A percentile compares a stretch with the other conserved stretches of the same genome.
Evolutionary conservation across 495 filamentous ascomycete genomes (phyloP).

Genomic region (Achaetomiella virescens): DNA sequence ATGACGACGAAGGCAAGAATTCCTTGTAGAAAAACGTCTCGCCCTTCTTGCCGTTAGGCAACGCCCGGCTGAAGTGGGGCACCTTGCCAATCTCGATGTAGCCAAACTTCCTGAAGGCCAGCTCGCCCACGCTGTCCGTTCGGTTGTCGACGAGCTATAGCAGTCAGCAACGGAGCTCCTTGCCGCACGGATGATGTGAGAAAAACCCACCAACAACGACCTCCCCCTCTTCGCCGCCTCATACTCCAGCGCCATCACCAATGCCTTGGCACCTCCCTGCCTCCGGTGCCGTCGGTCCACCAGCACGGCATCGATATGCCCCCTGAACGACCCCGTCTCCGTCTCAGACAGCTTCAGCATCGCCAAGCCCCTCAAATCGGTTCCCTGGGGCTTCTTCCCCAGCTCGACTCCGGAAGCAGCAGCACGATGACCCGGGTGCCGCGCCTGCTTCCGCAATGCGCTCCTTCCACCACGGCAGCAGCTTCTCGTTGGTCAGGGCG

Average conservation of each 20-base stretch:
- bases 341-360: slow-evolving; percentile 31
- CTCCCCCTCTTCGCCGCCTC: slow-evolving; percentile 31
- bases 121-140: slow-evolving; percentile 31
- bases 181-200: background rate
- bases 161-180: background rate
- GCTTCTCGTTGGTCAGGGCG: slow-evolving; percentile 35
- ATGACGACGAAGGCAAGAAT: slow-evolving; percentile 8
- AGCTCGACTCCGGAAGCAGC: slow-evolving; percentile 24
- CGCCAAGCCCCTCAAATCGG: slow-evolving; percentile 33
- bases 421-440: slow-evolving; percentile 33
- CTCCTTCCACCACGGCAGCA: slow-evolving; percentile 36
- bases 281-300: slow-evolving; percentile 27
- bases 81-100: slow-evolving; percentile 35
- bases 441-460: slow-evolving; percentile 28
- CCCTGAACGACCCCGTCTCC: slow-evolving; percentile 35
- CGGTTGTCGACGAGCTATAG: slow-evolving; percentile 30
- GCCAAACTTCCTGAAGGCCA: slow-evolving; percentile 30
- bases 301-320: slow-evolving; percentile 35
- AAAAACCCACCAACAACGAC: slow-evolving; percentile 31
- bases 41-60: slow-evolving; percentile 27
- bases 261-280: slow-evolving; percentile 26
- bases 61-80: slow-evolving; percentile 29
- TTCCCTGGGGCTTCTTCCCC: slow-evolving; percentile 22
- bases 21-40: slow-evolving; percentile 40
- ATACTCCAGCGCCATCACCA: slow-evolving; percentile 32